Evolutionary conservation across 768 basidiomycete genomes (phyloP).

Genomic region (Coprinopsis strossmayeri): DNA sequence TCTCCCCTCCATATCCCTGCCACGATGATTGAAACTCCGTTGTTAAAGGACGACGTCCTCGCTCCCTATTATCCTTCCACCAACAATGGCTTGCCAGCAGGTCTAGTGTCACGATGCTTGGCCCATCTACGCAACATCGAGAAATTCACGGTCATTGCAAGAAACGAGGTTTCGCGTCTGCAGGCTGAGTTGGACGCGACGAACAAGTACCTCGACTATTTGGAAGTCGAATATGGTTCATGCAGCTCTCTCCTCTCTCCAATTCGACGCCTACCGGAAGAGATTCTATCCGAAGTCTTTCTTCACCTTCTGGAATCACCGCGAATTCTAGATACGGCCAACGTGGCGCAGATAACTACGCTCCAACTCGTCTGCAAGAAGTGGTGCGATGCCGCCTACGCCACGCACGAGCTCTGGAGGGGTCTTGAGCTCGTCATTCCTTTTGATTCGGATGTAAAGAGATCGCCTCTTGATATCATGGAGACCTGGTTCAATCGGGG

Average conservation of each 20-base stretch:
- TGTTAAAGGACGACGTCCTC: constrained; percentile 31
- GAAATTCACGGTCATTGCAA: not conserved
- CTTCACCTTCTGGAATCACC: not conserved
- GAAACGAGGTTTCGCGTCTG: not conserved
- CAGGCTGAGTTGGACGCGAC: not conserved
- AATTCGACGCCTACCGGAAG: not conserved
- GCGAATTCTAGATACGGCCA: not conserved
- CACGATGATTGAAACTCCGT: no score
- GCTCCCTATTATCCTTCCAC: not conserved
- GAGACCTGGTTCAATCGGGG: no score
- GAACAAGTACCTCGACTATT: no score
- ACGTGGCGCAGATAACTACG: not conserved
- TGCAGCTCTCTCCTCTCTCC: not conserved
- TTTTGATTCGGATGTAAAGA: no score
- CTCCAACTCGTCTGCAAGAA: not conserved
- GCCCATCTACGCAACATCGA: not conserved
- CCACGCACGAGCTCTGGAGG: not conserved
- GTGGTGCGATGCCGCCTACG: not conserved
- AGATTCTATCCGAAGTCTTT: not conserved
- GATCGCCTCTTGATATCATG: no score
- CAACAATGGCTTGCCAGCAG: not conserved
- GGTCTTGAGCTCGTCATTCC: not conserved
- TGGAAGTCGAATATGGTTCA: not conserved
- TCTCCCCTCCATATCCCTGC: no score
- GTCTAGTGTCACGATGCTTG: not conserved